phyloP scores from a whole-genome alignment of 441 rosid species.

The Populus hybrid region DNA sequence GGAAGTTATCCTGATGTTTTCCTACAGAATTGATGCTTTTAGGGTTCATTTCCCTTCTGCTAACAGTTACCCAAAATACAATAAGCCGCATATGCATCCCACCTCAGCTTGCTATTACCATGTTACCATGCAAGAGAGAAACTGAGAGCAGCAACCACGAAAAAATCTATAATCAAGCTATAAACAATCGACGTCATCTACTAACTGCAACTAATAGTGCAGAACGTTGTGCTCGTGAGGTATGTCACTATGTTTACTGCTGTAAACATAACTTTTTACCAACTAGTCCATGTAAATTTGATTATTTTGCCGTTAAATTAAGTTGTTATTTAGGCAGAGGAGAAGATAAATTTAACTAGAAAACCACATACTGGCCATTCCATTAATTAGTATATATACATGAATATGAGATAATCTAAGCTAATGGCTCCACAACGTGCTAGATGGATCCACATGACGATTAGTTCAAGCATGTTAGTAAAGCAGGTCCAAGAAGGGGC shows the following conservation, averaged over 20 bases:
- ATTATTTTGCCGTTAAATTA: slow-evolving; percentile 1
- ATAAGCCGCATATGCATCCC: slow-evolving; percentile 61
- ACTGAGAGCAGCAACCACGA: slow-evolving; percentile 19
- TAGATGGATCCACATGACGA: background rate
- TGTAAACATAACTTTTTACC: background rate
- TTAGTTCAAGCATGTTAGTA: background rate
- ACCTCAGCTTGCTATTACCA: slow-evolving; percentile 25
- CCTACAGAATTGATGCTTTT: slow-evolving; percentile 83
- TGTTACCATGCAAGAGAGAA: slow-evolving; percentile 71
- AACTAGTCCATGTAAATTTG: background rate
- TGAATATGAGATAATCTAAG: background rate
- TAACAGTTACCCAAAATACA: slow-evolving; percentile 58
- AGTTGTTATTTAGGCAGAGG: background rate
- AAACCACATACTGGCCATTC: background rate
- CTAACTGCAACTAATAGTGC: slow-evolving; percentile 31
- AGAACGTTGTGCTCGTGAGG: slow-evolving; percentile 36
- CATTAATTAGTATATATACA: background rate
- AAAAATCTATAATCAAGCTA: slow-evolving; percentile 23
- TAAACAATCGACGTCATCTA: slow-evolving; percentile 33
- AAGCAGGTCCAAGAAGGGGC: background rate
- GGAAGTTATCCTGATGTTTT: slow-evolving; percentile 11
- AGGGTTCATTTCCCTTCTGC: slow-evolving; percentile 78
- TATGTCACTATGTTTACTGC: background rate
- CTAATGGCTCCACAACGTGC: background rate
- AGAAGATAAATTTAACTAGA: background rate